Conservation (phyloP, 139 green algal genomes). For the Bryopsis sp. region DNA sequence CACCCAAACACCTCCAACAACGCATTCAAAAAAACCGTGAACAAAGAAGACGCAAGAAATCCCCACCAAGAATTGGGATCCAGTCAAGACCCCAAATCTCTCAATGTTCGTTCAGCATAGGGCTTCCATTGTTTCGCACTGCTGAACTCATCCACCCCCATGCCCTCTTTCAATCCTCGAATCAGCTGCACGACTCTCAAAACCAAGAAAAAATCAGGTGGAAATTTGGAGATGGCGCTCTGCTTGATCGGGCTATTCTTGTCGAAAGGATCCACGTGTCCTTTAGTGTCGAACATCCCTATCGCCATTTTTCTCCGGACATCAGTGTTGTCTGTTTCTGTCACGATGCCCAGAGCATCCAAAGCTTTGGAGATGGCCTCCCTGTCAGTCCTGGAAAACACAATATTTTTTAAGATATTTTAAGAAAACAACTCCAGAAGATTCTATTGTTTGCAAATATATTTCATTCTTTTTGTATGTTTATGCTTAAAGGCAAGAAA, state of each 20-base stretch:
- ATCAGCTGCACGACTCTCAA: conserved; percentile 80
- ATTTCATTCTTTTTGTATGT: conserved; percentile 7
- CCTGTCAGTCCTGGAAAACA: conserved; percentile 32
- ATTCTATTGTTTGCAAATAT: too few relatives aligned
- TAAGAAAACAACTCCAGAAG: too few relatives aligned
- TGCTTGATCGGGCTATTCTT: conserved; percentile 74
- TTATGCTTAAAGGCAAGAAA: neutral
- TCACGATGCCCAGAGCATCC: conserved; percentile 54
- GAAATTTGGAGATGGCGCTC: conserved; percentile 75
- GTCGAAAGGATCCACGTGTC: conserved; percentile 80
- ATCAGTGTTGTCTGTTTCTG: conserved; percentile 36
- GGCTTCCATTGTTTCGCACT: conserved; percentile 59
- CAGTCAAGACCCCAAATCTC: too few relatives aligned
- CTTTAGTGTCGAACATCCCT: conserved; percentile 92
- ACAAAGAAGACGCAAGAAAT: too few relatives aligned
- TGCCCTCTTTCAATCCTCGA: conserved; percentile 61
- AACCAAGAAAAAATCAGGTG: conserved; percentile 93
- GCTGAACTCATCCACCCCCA: conserved; percentile 73
- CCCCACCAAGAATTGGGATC: too few relatives aligned
- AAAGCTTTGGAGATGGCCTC: conserved; percentile 34
- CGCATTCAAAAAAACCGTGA: too few relatives aligned
- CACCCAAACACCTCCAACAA: too few relatives aligned
- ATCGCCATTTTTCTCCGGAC: conserved; percentile 61
- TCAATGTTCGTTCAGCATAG: conserved; percentile 45
- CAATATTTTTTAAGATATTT: too few relatives aligned